Base-by-base conservation (phyloP, 73 alveolate genomes). In the Strombidium stylifer region DNA sequence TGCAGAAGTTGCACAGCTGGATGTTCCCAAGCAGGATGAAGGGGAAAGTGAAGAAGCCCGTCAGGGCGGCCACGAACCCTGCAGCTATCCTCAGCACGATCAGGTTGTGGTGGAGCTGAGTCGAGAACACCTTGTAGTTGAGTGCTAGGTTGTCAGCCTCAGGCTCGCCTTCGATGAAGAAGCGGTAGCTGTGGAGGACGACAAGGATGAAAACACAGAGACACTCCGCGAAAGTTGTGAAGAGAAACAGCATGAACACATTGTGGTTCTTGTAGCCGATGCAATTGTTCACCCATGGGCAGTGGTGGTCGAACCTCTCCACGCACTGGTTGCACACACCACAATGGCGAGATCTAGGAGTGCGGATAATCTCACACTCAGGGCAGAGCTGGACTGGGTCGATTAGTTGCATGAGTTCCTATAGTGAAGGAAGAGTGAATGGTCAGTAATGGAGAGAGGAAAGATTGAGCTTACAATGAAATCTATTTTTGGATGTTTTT, bases 231-330 rank as follows among this genome's bases (percentile, higher is more conserved):
- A n/a, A n/a, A n/a, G n/a, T n/a, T n/a, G n/a, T n/a, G n/a, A n/a
- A n/a, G 46, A 73, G 34, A 23, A 48, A 73, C 23, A 40, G 19
- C 36, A 73, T 8, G 42, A 77, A 77, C 26, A 3, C 30, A 3
- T 3, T 16, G 49, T 77, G 89, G 30, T 77, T 77, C 36, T 36
- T 66, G 21, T 37, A 4, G 27, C 82, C 89, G 5, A 77, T 70
- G 24, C 89, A 77, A 41, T 77, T 77, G 41, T 77, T 77, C 32
- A 77, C 31, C 77, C 79, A 77, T 0, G 89, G 89, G 34, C 89
- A 77, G 32, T 77, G 89, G 59, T 77, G 89, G 48, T 77, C 89
- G 49, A 77, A 77, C 47, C 64, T 31, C 27, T 48, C 59, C 42
- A 31, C 77, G 45, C 77, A 45, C 34, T 21, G 14, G 15, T 64